phyloP scores from a whole-genome alignment of 2,329 filamentous ascomycete genomes.

The Apiospora aurea region DNA sequence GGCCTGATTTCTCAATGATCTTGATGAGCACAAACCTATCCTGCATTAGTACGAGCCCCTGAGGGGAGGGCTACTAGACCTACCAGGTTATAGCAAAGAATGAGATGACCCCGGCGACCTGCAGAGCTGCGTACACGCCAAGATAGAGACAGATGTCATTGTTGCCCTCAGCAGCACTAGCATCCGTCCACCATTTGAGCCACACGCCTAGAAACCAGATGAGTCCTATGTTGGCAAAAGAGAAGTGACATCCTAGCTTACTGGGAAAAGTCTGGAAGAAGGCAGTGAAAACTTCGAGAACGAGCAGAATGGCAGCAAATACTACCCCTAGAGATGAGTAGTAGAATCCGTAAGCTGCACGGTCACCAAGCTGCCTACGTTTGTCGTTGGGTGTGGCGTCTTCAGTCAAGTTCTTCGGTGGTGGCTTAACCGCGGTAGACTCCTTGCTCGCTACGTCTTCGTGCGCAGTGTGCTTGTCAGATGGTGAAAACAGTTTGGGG shows the following conservation, averaged over 20 bases:
- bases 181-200: constrained; percentile 57
- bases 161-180: constrained; percentile 47
- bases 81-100: constrained; percentile 37
- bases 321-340: constrained; percentile 25
- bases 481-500: neutral
- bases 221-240: constrained; percentile 7
- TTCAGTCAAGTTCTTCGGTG: neutral
- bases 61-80: neutral
- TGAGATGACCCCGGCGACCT: constrained; percentile 35
- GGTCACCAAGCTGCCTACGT: constrained; percentile 25
- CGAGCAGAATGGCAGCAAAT: constrained; percentile 26
- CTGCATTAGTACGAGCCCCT: no score
- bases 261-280: constrained; percentile 24
- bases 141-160: constrained; percentile 45
- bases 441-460: neutral
- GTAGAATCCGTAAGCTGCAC: constrained; percentile 24
- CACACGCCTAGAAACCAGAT: constrained; percentile 45
- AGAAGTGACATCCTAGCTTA: neutral
- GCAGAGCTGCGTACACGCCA: constrained; percentile 43
- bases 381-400: constrained; percentile 10
- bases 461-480: neutral
- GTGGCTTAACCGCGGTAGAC: neutral
- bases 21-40: constrained; percentile 20
- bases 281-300: constrained; percentile 21
- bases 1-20: constrained; percentile 20